Evolutionary conservation across 768 basidiomycete species (phyloP).

Genomic region (Xerocomellus amylosporus): DNA sequence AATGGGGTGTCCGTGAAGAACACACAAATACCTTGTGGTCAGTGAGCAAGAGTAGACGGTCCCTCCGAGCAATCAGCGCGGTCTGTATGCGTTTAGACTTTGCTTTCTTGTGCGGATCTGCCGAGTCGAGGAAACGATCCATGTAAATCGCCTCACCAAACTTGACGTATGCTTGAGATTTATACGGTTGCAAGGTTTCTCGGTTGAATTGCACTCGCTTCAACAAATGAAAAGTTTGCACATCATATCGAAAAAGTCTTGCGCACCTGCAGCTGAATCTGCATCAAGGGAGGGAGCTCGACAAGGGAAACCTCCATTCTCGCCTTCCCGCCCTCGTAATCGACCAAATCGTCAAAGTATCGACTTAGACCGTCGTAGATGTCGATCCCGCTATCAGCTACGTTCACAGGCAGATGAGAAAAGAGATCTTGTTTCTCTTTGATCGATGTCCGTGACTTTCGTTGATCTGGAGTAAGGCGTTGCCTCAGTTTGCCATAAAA

Average conservation of each 20-base stretch:
- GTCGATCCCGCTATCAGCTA: constrained; percentile 84
- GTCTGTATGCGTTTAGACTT: constrained; percentile 68
- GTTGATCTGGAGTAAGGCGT: constrained; percentile 41
- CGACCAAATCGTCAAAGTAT: constrained; percentile 87
- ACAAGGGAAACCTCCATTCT: constrained; percentile 85
- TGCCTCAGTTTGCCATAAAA: constrained; percentile 91
- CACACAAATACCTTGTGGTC: constrained; percentile 61
- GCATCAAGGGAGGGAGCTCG: constrained; percentile 84
- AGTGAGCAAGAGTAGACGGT: constrained; percentile 63
- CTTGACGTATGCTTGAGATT: constrained; percentile 93
- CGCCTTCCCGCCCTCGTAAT: constrained; percentile 83
- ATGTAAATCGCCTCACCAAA: constrained; percentile 85
- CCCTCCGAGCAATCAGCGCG: constrained; percentile 60
- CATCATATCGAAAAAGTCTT: background rate
- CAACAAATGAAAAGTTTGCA: constrained; percentile 6
- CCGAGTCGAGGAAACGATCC: constrained; percentile 87
- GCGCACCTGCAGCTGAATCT: constrained; percentile 91
- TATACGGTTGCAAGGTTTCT: constrained; percentile 86
- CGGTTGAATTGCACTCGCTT: constrained; percentile 95
- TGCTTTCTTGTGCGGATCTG: constrained; percentile 66
- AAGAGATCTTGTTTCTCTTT: constrained; percentile 91
- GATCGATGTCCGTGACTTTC: constrained; percentile 50
- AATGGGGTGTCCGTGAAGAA: background rate
- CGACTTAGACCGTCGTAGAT: constrained; percentile 91
- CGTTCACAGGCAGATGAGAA: constrained; percentile 91